These are phyloP conservation scores for Myxozyma neotropica DNA, from an alignment of 805 yeast genomes.

Conservation along the genomic window DNA sequence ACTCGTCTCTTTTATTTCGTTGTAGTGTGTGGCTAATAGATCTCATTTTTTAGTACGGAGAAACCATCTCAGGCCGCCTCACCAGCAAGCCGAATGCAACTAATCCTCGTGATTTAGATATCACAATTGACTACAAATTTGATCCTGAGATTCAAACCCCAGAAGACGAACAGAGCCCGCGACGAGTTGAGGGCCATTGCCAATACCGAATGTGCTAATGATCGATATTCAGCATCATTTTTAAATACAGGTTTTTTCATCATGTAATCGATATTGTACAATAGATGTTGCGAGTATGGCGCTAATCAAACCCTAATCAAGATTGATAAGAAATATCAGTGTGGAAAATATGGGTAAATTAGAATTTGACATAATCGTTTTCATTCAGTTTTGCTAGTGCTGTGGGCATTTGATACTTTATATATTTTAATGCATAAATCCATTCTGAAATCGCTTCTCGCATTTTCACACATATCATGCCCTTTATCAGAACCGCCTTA, in stretches of 20 bases:
- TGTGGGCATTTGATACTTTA: no score
- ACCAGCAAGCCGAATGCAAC: conserved; percentile 71
- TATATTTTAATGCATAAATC: neutral
- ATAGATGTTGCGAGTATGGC: neutral
- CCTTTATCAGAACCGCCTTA: no score
- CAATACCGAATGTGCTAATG: conserved; percentile 28
- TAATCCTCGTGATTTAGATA: conserved; percentile 90
- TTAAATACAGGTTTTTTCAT: neutral
- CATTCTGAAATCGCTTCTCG: no score
- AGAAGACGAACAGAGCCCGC: conserved; percentile 1
- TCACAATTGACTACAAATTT: conserved; percentile 63
- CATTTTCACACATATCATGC: no score
- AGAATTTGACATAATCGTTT: no score
- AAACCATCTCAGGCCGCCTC: conserved; percentile 67
- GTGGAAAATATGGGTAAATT: no score
- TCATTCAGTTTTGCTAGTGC: no score
- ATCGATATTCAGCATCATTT: no score
- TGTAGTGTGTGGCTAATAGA: neutral
- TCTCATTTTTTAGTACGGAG: conserved; percentile 62
- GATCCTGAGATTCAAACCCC: conserved; percentile 45
- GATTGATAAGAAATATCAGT: no score
- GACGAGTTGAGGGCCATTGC: conserved; percentile 9
- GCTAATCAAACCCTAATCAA: neutral
- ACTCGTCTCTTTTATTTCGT: no score
- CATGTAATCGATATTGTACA: neutral